Evolutionary conservation across 1,284 basidiomycete species (phyloP).

Genomic region (Apiotrichum domesticum): DNA sequence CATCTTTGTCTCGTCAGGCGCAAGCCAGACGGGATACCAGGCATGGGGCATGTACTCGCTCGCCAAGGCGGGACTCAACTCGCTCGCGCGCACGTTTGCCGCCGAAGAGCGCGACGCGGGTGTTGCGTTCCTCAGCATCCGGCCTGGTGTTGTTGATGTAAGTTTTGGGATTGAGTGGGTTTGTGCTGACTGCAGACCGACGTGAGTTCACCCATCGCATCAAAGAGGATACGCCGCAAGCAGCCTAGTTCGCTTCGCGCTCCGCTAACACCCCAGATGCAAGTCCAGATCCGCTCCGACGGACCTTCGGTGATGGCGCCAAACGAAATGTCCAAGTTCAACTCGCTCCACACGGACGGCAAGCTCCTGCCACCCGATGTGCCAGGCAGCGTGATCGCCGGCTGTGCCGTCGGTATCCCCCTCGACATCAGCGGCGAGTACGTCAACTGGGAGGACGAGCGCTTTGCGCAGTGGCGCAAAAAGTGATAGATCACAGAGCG

Average conservation of each 20-base stretch:
- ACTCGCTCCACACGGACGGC: slow-evolving; percentile 44
- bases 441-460: slow-evolving; percentile 49
- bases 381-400: slow-evolving; percentile 50
- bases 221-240: too few species aligned
- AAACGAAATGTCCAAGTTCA: slow-evolving; percentile 47
- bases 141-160: slow-evolving; percentile 53
- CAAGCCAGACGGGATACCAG: slow-evolving; percentile 47
- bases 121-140: slow-evolving; percentile 48
- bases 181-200: slow-evolving; percentile 15
- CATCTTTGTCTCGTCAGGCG: slow-evolving; percentile 52
- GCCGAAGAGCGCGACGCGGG: slow-evolving; percentile 48
- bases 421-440: slow-evolving; percentile 48
- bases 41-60: slow-evolving; percentile 52
- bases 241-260: too few species aligned
- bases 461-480: slow-evolving; percentile 20
- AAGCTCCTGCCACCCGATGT: slow-evolving; percentile 48
- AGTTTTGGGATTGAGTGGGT: slow-evolving; percentile 10
- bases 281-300: slow-evolving; percentile 34
- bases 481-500: background rate
- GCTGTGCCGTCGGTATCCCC: slow-evolving; percentile 45
- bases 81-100: slow-evolving; percentile 49
- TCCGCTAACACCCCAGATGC: slow-evolving; percentile 39
- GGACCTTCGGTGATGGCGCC: slow-evolving; percentile 44
- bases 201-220: slow-evolving; percentile 1
- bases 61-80: slow-evolving; percentile 51